Conservation (phyloP, 2,329 filamentous ascomycete genomes). For the Colletotrichum higginsianum region DNA sequence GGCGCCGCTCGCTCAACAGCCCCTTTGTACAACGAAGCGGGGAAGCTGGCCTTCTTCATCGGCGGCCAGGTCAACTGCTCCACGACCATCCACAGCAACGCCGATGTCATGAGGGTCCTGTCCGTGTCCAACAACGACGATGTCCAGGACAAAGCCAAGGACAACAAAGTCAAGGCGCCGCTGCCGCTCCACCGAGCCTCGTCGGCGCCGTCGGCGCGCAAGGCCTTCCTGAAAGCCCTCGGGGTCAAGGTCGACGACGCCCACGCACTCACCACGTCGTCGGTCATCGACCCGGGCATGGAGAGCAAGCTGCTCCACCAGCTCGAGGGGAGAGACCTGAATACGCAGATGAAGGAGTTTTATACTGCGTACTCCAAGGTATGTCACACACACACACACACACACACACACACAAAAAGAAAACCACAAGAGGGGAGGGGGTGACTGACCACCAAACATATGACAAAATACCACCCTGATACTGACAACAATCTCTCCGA, state of each 20-base stretch:
- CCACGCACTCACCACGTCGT: not conserved
- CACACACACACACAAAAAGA: too few relatives aligned
- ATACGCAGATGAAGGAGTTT: conserved; percentile 49
- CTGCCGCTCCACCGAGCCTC: conserved; percentile 2
- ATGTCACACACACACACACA: too few relatives aligned
- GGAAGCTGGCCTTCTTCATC: conserved; percentile 63
- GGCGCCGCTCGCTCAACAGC: conserved; percentile 43
- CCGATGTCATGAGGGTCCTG: conserved; percentile 63
- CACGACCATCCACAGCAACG: conserved; percentile 62
- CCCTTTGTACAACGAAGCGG: conserved; percentile 60
- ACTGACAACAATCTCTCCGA: not conserved
- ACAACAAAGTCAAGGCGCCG: not conserved
- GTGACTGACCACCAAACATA: too few relatives aligned
- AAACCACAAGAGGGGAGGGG: too few relatives aligned
- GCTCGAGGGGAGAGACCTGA: conserved; percentile 47
- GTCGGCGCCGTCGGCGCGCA: conserved; percentile 26
- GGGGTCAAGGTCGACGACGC: conserved; percentile 4
- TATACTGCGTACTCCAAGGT: conserved; percentile 49
- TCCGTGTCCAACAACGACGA: conserved; percentile 22
- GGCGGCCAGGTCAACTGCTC: conserved; percentile 69
- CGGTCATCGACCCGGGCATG: conserved; percentile 44
- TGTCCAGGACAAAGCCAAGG: not conserved
- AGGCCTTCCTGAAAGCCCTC: conserved; percentile 33
- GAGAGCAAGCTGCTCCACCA: conserved; percentile 45
- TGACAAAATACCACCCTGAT: too few relatives aligned